Base-by-base conservation (phyloP, 345 rosid genomes). In the Dipteronia sinensis region DNA sequence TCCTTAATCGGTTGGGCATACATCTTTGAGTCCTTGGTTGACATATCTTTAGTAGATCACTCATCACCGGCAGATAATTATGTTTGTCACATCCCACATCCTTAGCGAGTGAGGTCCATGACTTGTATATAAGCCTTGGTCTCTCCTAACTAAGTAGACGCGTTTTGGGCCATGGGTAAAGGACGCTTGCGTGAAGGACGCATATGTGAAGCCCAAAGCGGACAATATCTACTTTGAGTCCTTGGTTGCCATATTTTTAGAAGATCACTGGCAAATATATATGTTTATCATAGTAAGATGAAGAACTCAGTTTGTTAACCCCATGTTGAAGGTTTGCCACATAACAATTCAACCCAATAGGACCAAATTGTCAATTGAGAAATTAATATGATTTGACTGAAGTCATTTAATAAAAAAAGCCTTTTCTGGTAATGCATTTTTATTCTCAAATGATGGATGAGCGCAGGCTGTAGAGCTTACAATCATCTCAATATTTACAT, bases 11-110 rank as follows among this genome's bases (percentile, higher is more conserved):
- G 40, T 51, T 25, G 44, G 72, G 58, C 31, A 2, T 49, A 2
- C 25, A 16, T 68, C 62, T 19, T 49, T 22, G 58, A 68, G 59
- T 55, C 58, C 76, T 80, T 61, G 25, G 19, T 49, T 49, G 17
- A 5, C 42, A 29, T 76, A 1, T 59, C 25, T 65, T 61, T 65
- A 53, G 78, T 80, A 34, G 56, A 47, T 61, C 73, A 69, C n/a
- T 55, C 6, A 34, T 34, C 38, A 34, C 38, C 1, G 23, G 11
- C 27, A 76, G 22, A 65, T 27, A 69, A 15, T 25, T 42, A 34
- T 4, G 38, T 34, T 34, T 34, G 38, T 34, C 38, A 34, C 38
- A 4, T 34, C 6, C 38, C 38, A 34, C 38, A 34, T 34, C 7
- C 38, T 6, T 34, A 34, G 38, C 38, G 38, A 34, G 38, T 34